Evolutionary conservation across 148 eudicot genomes (phyloP).

Genomic region (Mesembryanthemum crystallinum): DNA sequence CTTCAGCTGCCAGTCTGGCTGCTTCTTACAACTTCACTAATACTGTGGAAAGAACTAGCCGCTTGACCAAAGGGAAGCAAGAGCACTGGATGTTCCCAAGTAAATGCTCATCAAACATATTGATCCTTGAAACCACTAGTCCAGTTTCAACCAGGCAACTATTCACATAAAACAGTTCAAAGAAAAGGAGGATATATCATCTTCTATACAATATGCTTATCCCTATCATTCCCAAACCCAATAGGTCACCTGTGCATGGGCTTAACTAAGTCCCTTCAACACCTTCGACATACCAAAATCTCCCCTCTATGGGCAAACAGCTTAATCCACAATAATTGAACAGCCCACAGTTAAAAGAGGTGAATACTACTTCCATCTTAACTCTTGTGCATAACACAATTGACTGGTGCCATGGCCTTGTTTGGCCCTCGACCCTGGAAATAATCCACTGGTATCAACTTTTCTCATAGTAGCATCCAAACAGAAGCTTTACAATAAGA

Average conservation of each 20-base stretch:
- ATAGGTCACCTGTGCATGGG: background rate
- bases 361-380: background rate
- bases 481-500: background rate
- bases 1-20: background rate
- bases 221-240: background rate
- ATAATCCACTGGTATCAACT: background rate
- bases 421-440: background rate
- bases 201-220: background rate
- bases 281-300: background rate
- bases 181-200: background rate
- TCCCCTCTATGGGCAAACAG: background rate
- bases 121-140: background rate
- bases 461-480: background rate
- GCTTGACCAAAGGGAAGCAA: slow-evolving; percentile 1
- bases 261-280: background rate
- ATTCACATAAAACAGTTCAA: background rate
- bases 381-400: background rate
- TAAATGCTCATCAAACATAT: background rate
- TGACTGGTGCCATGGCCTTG: background rate
- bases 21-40: background rate
- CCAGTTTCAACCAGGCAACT: too few relatives aligned
- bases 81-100: background rate
- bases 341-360: background rate
- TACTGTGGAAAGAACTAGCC: background rate
- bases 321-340: background rate